phyloP scores from a whole-genome alignment of 1,284 basidiomycete species.

The Irpex rosettiformis region DNA sequence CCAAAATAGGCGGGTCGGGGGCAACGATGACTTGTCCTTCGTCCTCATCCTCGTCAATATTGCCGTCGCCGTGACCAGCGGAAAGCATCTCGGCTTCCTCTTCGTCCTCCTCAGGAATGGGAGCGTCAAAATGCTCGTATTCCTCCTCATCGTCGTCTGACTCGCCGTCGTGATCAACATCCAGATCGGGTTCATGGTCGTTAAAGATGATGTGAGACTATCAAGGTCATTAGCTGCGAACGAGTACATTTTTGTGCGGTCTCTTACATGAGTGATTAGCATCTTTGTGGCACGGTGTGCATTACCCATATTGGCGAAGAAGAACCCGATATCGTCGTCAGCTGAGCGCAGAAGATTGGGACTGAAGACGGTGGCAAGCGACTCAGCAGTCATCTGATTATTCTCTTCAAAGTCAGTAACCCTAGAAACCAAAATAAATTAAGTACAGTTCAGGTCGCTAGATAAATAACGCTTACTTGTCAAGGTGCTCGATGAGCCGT shows the following conservation, averaged over 20 bases:
- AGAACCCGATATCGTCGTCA: slow-evolving; percentile 69
- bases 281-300: slow-evolving; percentile 74
- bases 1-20: slow-evolving; percentile 11
- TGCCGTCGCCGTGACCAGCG: slow-evolving; percentile 5
- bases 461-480: slow-evolving; percentile 47
- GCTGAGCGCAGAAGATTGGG: slow-evolving; percentile 71
- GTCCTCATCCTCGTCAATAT: slow-evolving; percentile 5
- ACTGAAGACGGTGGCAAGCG: slow-evolving; percentile 79
- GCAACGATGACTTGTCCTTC: slow-evolving; percentile 7
- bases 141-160: slow-evolving; percentile 37
- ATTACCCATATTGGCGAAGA: slow-evolving; percentile 75
- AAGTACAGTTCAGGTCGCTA: slow-evolving; percentile 5
- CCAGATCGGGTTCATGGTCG: slow-evolving; percentile 33
- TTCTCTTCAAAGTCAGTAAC: slow-evolving; percentile 82
- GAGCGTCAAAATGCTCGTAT: slow-evolving; percentile 42
- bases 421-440: slow-evolving; percentile 33
- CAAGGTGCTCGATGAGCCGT: slow-evolving; percentile 78
- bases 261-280: slow-evolving; percentile 73
- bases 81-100: slow-evolving; percentile 29
- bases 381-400: slow-evolving; percentile 84
- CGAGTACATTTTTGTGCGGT: not conserved
- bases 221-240: slow-evolving; percentile 24
- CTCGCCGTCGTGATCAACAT: slow-evolving; percentile 38
- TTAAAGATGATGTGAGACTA: slow-evolving; percentile 44
- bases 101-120: slow-evolving; percentile 48